phyloP scores from a whole-genome alignment of 1,284 basidiomycete species.

The Ceratobasidium sp. region DNA sequence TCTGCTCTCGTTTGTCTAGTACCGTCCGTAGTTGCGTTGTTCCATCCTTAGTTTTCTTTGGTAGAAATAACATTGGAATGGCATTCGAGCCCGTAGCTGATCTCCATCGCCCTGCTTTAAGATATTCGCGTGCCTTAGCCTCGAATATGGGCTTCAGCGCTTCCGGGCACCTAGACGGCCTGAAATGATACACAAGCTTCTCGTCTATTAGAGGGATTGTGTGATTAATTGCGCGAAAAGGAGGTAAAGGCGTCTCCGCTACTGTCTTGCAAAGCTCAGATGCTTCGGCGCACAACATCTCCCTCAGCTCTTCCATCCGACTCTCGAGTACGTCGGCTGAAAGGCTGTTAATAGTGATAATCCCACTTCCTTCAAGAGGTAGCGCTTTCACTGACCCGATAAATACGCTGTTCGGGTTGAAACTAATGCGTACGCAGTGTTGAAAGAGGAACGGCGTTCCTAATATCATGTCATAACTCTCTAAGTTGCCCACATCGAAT shows the following conservation, averaged over 20 bases:
- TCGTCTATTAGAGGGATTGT: slow-evolving; percentile 55
- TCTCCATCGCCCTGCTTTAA: slow-evolving; percentile 54
- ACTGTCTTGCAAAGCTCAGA: slow-evolving; percentile 54
- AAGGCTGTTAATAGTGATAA: not conserved
- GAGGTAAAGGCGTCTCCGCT: slow-evolving; percentile 54
- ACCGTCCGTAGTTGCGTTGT: slow-evolving; percentile 54
- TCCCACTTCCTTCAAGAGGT: not conserved
- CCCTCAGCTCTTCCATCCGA: slow-evolving; percentile 38
- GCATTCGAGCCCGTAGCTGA: slow-evolving; percentile 53
- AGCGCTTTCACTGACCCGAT: not conserved
- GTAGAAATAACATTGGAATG: slow-evolving; percentile 58
- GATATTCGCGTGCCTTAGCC: not conserved
- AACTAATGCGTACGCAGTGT: not conserved
- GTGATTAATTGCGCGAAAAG: slow-evolving; percentile 59
- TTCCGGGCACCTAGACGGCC: slow-evolving; percentile 19
- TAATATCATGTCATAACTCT: slow-evolving; percentile 54
- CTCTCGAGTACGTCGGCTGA: slow-evolving; percentile 44
- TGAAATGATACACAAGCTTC: not conserved
- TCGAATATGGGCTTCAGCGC: not conserved
- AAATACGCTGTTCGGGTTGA: not conserved
- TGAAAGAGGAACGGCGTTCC: slow-evolving; percentile 55
- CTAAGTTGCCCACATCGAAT: slow-evolving; percentile 57
- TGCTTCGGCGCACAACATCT: slow-evolving; percentile 50
- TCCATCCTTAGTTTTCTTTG: slow-evolving; percentile 53
- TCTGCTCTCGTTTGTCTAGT: slow-evolving; percentile 55